These are phyloP conservation scores for Diplosphaera chodatii DNA, from an alignment of 139 green algal genomes.

Conservation along the genomic window DNA sequence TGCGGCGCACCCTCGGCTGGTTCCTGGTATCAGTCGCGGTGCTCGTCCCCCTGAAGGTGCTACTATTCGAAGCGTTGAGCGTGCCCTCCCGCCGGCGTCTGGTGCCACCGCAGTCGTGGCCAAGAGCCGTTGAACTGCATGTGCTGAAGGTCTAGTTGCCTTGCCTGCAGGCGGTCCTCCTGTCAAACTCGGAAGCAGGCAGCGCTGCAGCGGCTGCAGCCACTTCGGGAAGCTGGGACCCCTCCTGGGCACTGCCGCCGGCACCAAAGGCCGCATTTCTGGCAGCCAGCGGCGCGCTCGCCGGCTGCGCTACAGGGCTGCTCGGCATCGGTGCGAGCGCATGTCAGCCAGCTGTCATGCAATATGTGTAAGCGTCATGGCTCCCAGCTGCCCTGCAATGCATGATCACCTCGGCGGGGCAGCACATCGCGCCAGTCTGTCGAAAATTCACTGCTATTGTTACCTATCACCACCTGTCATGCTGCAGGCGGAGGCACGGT, in stretches of 20 bases:
- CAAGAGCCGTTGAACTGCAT: too few species aligned
- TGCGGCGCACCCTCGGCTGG: constrained; percentile 39
- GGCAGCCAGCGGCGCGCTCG: constrained; percentile 35
- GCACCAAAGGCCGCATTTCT: constrained; percentile 24
- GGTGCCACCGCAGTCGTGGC: too few species aligned
- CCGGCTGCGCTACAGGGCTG: constrained; percentile 59
- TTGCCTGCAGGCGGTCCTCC: not conserved
- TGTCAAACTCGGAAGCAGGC: constrained; percentile 2
- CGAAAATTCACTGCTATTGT: too few species aligned
- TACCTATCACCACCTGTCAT: too few species aligned
- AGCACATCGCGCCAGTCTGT: too few species aligned
- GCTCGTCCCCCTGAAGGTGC: constrained; percentile 58
- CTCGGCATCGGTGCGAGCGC: constrained; percentile 55
- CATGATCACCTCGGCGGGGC: too few species aligned
- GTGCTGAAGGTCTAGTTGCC: too few species aligned
- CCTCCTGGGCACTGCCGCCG: constrained; percentile 8
- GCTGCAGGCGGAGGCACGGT: constrained; percentile 42
- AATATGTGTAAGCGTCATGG: too few species aligned
- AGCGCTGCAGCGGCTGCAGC: not conserved
- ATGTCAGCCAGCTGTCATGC: too few species aligned
- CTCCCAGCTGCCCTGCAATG: too few species aligned
- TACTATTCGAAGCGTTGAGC: too few species aligned
- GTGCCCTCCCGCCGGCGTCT: too few species aligned
- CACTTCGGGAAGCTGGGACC: not conserved
- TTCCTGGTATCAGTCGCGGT: constrained; percentile 61